Evolutionary conservation across 164 flowering plant genomes (phyloP), one percentile per base, ranked within the genome.

Genomic region (Tinospora cordifolia): DNA sequence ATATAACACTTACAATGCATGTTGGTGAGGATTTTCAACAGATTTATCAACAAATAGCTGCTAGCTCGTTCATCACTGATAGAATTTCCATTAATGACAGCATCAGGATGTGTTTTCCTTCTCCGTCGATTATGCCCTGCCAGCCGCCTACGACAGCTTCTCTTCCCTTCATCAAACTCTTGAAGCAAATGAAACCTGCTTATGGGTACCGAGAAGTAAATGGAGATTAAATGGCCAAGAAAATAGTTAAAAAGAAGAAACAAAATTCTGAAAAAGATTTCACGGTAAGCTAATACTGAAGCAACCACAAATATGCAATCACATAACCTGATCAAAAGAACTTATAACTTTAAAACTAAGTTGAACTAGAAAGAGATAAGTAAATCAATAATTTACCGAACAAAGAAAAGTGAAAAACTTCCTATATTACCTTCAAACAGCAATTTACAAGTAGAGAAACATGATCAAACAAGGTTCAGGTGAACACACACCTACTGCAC

Each of bases 131-230:
- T 94, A 80, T 94, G 98, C 62, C 98, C 98, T 17, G 95, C 98
- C 73, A 94, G 80, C 66, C 98, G 97, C 69, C 93, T 81, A 26
- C 97, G 90, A 70, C 98, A 94, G 79, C 97, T 91, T 79, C 96
- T 84, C 77, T 88, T 94, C 39, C 92, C 96, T 79, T 92, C 97
- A 80, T 94, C 98, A 82, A 94, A 94, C 80, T 91, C 97, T 86
- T 88, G 88, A 80, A 94, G 97, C 62, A 77, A 80, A 82, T 94
- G 98, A 84, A 94, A 94, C 85, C 98, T 94, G 85, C 54, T 65
- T 72, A 66, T 54, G 71, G 21, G 5, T 44, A 44, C 27, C 41
- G 74, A 39, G 49, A 26, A 66, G 26, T n/a, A 14, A 12, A 41
- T 0, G 12, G 19, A 41, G 0, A 49, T 41, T 26, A 24, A 60